Evolutionary conservation across 192 early-diverging fungal genomes (phyloP).

Genomic region (Backusella mclennaniae): DNA sequence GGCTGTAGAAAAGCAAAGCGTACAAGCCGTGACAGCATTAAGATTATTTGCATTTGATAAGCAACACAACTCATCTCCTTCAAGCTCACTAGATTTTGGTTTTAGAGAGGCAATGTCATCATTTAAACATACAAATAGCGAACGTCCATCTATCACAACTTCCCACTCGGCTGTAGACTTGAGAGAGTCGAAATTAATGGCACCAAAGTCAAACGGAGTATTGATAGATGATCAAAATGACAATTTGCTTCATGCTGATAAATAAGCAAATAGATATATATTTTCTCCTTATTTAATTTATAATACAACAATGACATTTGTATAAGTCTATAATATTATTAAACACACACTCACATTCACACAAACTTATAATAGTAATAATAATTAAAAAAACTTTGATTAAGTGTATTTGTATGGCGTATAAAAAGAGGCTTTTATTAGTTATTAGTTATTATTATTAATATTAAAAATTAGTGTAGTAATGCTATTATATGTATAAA

Average conservation of each 20-base stretch:
- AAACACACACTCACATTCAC: not conserved
- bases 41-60: slow-evolving; percentile 42
- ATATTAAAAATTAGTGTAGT: not conserved
- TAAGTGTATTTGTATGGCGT: not conserved
- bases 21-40: slow-evolving; percentile 11
- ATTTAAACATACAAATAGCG: slow-evolving; percentile 19
- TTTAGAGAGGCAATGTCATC: slow-evolving; percentile 46
- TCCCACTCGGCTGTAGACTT: slow-evolving; percentile 37
- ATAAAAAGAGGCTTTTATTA: not conserved
- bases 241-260: not conserved
- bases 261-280: not conserved
- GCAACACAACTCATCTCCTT: slow-evolving; percentile 37
- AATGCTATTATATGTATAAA: not conserved
- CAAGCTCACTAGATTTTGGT: slow-evolving; percentile 39
- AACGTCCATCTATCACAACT: not conserved
- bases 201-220: not conserved
- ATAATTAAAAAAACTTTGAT: not conserved
- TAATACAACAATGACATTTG: not conserved
- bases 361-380: not conserved
- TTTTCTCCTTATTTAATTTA: not conserved
- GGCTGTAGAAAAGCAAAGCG: slow-evolving; percentile 29
- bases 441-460: not conserved
- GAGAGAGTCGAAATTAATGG: not conserved
- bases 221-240: not conserved
- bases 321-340: slow-evolving; percentile 5